phyloP scores from a whole-genome alignment of 169 alveolate species.

The Ophryocystis elektroscirrha region DNA sequence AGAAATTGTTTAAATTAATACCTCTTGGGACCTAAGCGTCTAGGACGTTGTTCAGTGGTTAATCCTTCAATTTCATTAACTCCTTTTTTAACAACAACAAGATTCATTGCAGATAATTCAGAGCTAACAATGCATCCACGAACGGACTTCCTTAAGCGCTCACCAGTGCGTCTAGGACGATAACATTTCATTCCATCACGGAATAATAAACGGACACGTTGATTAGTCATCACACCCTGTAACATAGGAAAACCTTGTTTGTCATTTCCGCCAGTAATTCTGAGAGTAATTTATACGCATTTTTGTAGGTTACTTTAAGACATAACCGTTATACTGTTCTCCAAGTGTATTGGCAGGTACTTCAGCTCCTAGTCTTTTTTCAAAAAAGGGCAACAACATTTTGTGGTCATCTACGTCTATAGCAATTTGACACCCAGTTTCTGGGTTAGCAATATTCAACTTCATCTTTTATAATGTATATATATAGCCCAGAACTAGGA shows the following conservation, averaged over 20 bases:
- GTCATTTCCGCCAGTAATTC: constrained; percentile 90
- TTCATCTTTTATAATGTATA: too few species aligned
- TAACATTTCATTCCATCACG: constrained; percentile 59
- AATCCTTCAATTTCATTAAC: constrained; percentile 74
- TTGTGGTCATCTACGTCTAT: constrained; percentile 96
- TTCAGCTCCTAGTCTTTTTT: constrained; percentile 87
- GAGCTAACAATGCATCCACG: constrained; percentile 98
- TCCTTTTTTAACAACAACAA: constrained; percentile 91
- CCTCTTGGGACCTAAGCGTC: constrained; percentile 99
- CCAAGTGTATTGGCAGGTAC: constrained; percentile 92
- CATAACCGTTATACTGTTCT: constrained; percentile 87
- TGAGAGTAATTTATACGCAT: background rate
- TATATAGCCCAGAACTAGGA: too few species aligned
- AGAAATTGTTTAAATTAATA: too few species aligned
- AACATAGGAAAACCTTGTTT: constrained; percentile 99
- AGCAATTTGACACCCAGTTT: constrained; percentile 77
- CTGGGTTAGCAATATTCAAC: constrained; percentile 81
- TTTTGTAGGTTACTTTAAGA: constrained; percentile 73
- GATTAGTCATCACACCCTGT: constrained; percentile 83
- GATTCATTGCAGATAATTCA: constrained; percentile 83
- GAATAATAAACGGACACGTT: constrained; percentile 58
- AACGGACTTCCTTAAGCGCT: constrained; percentile 88
- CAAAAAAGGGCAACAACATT: constrained; percentile 81
- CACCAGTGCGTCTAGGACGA: constrained; percentile 94
- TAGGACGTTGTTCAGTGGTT: constrained; percentile 81